A percentile compares a stretch with the other conserved stretches of the same genome.
Evolutionary conservation across 2,329 filamentous ascomycete species (phyloP).

Genomic region (Cercospora sp.): DNA sequence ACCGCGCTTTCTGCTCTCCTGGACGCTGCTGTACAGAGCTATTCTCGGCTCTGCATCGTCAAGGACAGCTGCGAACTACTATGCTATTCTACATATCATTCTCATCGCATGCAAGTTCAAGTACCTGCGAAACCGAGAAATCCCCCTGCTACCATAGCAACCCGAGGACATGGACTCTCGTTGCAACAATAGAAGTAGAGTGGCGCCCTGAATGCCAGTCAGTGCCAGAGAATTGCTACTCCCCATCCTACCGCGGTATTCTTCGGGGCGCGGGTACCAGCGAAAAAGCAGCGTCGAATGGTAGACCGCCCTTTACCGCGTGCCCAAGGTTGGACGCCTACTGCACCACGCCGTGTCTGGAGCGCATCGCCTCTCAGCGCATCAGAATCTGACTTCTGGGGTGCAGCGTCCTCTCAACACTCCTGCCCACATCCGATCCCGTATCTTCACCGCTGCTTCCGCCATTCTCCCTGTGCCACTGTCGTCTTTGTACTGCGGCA

Average conservation of each 20-base stretch:
- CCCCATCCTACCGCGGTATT: background rate
- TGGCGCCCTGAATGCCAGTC: too few species aligned
- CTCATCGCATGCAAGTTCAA: background rate
- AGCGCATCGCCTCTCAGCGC: slow-evolving; percentile 4
- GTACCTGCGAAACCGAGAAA: background rate
- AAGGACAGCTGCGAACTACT: background rate
- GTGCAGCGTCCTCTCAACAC: slow-evolving; percentile 13
- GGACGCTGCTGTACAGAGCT: background rate
- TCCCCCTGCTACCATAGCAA: background rate
- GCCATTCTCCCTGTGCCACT: background rate
- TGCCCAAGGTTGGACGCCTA: background rate
- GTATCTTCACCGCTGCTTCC: slow-evolving; percentile 2
- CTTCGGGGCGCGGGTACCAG: background rate
- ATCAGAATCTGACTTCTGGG: slow-evolving; percentile 6
- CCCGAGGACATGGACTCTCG: background rate
- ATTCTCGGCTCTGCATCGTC: background rate
- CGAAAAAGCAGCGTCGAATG: slow-evolving; percentile 5
- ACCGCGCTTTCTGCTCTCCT: background rate
- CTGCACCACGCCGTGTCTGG: slow-evolving; percentile 8
- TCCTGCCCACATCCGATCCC: background rate
- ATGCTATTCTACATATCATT: background rate
- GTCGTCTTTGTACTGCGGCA: background rate
- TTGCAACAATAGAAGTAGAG: background rate
- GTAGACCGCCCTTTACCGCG: slow-evolving; percentile 10
- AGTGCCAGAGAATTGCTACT: background rate